Evolutionary conservation across 192 early-diverging fungal species (phyloP), one percentile per base, ranked within the genome.

Genomic region (Funneliformis geosporum): DNA sequence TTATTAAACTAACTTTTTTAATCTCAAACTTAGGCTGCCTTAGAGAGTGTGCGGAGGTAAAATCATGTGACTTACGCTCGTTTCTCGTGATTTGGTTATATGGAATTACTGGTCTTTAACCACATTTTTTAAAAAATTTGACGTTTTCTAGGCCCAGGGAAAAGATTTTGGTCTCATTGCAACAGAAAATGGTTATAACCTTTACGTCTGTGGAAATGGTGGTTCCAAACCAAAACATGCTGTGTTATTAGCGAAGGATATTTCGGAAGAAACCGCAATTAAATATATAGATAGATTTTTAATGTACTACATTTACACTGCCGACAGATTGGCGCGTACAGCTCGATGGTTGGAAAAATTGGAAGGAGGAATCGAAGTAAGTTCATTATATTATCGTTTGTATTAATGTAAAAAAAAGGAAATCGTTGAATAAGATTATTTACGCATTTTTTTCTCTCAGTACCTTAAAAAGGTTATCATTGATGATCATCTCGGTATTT

Each of bases 251-350:
- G 87, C 82, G 21, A 72, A 85, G 10, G 89, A 92, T 40, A 83
- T 89, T 33, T 65, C 87, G 16, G 89, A 90, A 76, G 83, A 85
- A 40, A 61, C 82, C 5, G 86, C 83, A 27, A 85, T 92, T 42
- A 86, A 83, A 28, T 92, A 92, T 64, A 65, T 92, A 4, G 91
- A 92, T 75, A 84, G 91, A 8, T 92, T 91, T 81, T 70, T 92
- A 70, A 92, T 92, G 91, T 93, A 88, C 76, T 92, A 92, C 72
- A 93, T 92, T 69, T 81, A 76, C 2, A 92, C 91, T n/a, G 91
- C 91, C 12, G 91, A 92, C 80, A 87, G 80, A 80, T 78, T 92
- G 27, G 83, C 83, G 72, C 87, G 91, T 18, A 92, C 91, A 7
- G 92, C 91, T 2, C 76, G 91, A 9, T 92, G 92, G 92, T 80